Conservation (phyloP, 2,329 filamentous ascomycete genomes). For the Penicillium sp. region DNA sequence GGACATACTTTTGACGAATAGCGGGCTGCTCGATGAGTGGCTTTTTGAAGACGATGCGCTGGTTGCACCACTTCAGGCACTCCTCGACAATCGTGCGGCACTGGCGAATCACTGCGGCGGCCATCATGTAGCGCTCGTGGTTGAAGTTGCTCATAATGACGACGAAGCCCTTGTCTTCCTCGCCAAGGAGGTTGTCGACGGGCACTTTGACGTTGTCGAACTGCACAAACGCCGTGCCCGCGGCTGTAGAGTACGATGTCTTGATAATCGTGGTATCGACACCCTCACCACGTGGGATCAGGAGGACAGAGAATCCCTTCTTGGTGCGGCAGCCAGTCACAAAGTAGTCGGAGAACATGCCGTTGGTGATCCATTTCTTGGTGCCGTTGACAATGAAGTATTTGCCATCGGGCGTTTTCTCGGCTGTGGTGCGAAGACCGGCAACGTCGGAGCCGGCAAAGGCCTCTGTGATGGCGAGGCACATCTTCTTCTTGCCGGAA, state of each 20-base stretch:
- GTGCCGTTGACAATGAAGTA: constrained; percentile 58
- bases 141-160: constrained; percentile 87
- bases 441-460: constrained; percentile 83
- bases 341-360: constrained; percentile 77
- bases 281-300: constrained; percentile 70
- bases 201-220: constrained; percentile 87
- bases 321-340: constrained; percentile 74
- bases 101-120: constrained; percentile 61
- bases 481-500: constrained; percentile 81
- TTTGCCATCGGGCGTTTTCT: constrained; percentile 70
- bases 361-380: constrained; percentile 80
- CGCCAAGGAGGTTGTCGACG: constrained; percentile 69
- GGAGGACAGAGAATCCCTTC: constrained; percentile 72
- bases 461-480: constrained; percentile 80
- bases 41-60: constrained; percentile 79
- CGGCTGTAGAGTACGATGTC: constrained; percentile 68
- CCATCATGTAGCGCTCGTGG: constrained; percentile 78
- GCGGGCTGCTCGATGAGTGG: constrained; percentile 77
- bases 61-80: constrained; percentile 83
- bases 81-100: constrained; percentile 72
- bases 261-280: constrained; percentile 62
- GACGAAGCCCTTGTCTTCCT: constrained; percentile 81
- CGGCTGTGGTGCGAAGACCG: constrained; percentile 71
- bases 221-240: constrained; percentile 74
- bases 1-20: constrained; percentile 67